Percentiles rank a stretch among this genome's conserved stretches.
These are phyloP conservation scores for Peterozyma xylosa DNA, from an alignment of 805 yeast genomes.

Conservation along the genomic window DNA sequence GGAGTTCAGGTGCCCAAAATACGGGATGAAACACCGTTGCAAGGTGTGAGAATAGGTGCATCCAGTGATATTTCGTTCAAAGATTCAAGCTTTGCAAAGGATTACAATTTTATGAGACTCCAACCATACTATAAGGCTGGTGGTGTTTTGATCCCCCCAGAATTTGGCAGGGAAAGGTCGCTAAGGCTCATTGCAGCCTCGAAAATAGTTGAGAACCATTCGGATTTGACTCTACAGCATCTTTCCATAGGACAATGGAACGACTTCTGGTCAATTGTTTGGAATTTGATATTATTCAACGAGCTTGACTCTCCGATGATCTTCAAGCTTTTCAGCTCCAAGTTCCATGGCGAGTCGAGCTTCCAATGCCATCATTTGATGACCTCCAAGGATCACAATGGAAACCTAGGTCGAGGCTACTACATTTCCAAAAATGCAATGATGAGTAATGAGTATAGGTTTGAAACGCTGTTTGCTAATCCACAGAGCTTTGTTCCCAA, in stretches of 20 bases:
- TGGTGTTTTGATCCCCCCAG: too few relatives aligned
- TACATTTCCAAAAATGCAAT: constrained; percentile 8
- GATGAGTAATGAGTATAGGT: constrained; percentile 14
- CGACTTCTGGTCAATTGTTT: constrained; percentile 22
- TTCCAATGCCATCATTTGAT: constrained; percentile 15
- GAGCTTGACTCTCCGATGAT: constrained; percentile 22
- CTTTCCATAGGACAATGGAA: constrained; percentile 15
- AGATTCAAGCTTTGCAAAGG: too few relatives aligned
- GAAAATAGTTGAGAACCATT: constrained; percentile 6
- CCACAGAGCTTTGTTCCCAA: constrained; percentile 9
- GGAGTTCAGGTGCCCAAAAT: too few relatives aligned
- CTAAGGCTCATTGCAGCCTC: neutral
- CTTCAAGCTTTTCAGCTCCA: constrained; percentile 20
- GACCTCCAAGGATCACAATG: constrained; percentile 2
- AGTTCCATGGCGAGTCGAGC: constrained; percentile 9
- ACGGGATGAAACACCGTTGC: too few relatives aligned
- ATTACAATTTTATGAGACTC: too few relatives aligned
- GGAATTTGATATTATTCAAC: constrained; percentile 20
- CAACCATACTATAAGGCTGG: too few relatives aligned
- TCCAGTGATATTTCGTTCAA: too few relatives aligned
- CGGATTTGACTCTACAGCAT: constrained; percentile 13
- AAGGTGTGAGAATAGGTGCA: too few relatives aligned
- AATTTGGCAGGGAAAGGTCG: neutral
- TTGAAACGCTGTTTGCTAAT: constrained; percentile 26
- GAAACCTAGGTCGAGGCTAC: constrained; percentile 14